Evolutionary conservation across 352 stramenopile genomes (phyloP).

Genomic region (Stramenopiles sp.): DNA sequence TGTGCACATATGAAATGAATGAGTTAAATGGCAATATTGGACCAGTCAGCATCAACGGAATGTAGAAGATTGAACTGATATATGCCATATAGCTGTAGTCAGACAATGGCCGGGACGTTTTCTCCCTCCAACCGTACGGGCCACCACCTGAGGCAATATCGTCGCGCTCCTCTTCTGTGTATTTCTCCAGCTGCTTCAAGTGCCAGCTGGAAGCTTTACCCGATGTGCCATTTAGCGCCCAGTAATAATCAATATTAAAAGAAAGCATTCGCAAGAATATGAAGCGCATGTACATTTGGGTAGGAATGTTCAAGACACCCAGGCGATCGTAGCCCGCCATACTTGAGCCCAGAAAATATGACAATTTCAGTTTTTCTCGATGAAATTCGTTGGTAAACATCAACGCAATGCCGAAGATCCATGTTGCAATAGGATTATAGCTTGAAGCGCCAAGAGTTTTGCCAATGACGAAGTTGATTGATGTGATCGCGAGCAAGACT

Average conservation of each 20-base stretch:
- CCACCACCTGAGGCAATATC: neutral
- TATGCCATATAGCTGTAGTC: slow-evolving; percentile 26
- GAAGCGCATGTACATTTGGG: slow-evolving; percentile 15
- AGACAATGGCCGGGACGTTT: slow-evolving; percentile 15
- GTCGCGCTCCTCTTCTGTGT: slow-evolving; percentile 1
- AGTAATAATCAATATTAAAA: slow-evolving; percentile 29
- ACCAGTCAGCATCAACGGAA: slow-evolving; percentile 35
- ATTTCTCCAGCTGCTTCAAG: neutral
- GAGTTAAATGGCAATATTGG: slow-evolving; percentile 36
- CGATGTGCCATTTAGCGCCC: slow-evolving; percentile 15
- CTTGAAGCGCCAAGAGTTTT: slow-evolving; percentile 15
- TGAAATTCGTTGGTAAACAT: slow-evolving; percentile 30
- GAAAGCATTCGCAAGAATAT: slow-evolving; percentile 30
- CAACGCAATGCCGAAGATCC: slow-evolving; percentile 24
- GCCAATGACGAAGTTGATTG: slow-evolving; percentile 20
- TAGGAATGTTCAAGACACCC: neutral
- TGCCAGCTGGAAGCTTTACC: slow-evolving; percentile 8
- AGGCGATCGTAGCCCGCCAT: neutral
- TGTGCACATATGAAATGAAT: slow-evolving; percentile 19
- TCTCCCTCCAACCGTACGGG: slow-evolving; percentile 9
- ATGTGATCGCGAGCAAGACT: slow-evolving; percentile 24
- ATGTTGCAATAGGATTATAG: slow-evolving; percentile 18
- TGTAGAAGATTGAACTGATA: slow-evolving; percentile 33
- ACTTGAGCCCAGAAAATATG: neutral
- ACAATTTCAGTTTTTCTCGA: neutral